Evolutionary conservation across 1,284 basidiomycete species (phyloP).

Genomic region (Pulchroboletus neoregius): DNA sequence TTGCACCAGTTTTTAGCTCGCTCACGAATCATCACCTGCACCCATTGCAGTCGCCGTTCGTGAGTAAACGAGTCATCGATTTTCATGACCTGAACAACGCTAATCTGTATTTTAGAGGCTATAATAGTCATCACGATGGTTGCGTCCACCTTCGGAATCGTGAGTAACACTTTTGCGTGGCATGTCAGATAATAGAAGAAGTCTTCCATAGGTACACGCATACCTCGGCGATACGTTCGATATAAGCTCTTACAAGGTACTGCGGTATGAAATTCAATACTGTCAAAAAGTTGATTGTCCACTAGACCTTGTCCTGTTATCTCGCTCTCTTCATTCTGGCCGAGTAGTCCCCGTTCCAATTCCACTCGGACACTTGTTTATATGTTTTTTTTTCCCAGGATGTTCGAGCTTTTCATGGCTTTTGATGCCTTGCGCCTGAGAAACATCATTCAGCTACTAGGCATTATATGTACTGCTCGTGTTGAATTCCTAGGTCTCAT

Average conservation of each 20-base stretch:
- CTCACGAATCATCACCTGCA: constrained; percentile 9
- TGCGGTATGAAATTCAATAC: constrained; percentile 4
- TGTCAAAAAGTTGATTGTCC: constrained; percentile 11
- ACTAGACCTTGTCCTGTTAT: constrained; percentile 78
- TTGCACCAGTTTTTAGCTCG: constrained; percentile 1
- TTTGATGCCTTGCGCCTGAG: constrained; percentile 70
- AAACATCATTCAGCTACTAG: constrained; percentile 73
- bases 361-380: neutral
- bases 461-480: constrained; percentile 55
- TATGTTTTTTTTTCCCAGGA: constrained; percentile 35
- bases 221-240: constrained; percentile 42
- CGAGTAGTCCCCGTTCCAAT: constrained; percentile 47
- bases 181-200: constrained; percentile 1
- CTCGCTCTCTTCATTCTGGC: constrained; percentile 77
- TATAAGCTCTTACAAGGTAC: constrained; percentile 49
- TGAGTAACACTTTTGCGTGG: constrained; percentile 24
- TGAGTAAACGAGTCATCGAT: constrained; percentile 31
- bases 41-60: constrained; percentile 40
- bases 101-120: constrained; percentile 39
- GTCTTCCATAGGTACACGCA: constrained; percentile 46
- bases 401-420: constrained; percentile 71
- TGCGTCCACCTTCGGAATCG: constrained; percentile 49
- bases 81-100: neutral
- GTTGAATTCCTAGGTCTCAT: neutral
- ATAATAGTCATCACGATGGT: constrained; percentile 53